Base-by-base conservation (phyloP, 768 basidiomycete species). In the Suillus spraguei region DNA sequence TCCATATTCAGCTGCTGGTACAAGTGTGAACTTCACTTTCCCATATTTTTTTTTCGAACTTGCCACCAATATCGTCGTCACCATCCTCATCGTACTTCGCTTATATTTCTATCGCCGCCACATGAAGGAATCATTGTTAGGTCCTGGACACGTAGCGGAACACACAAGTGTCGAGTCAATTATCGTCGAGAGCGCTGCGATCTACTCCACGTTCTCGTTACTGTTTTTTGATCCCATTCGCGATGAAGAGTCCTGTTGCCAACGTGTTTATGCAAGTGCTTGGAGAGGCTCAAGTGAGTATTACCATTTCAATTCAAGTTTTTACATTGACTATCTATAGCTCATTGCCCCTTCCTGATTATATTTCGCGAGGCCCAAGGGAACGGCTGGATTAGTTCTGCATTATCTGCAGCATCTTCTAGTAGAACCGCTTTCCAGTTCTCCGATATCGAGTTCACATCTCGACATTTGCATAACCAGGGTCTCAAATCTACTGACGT, bases 311-410 rank as follows among this genome's bases (percentile, higher is more conserved):
- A 4, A 36, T 49, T 53, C 3, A 7, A 5, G 60, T 13, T 33
- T 42, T 44, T 20, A 6, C 5, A 36, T 13, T 13, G 7, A 28
- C 38, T 13, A 7, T 49, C 46, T 17, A 35, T 22, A 81, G 80
- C 63, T 73, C 44, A 75, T 81, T 39, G 76, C 78, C 2, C 79
- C 1, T 63, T 77, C 2, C 65, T 81, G 44, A 81, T 81, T 55
- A 66, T 81, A 46, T 72, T 77, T 55, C 73, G 80, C 60, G 78
- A 81, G 60, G 74, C 75, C 0, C 66, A 70, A 22, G 81, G 80
- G 1, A 72, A 72, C 35, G 78, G 78, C 1, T 79, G 78, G 77
- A 66, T 74, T 4, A 74, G 72, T 24, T 63, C 63, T 10, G 47
- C 62, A 0, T 55, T 68, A 7, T 56, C 68, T 1, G 58, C 62